Base-by-base conservation (phyloP, 2,329 filamentous ascomycete genomes). In the Fusarium illudens region DNA sequence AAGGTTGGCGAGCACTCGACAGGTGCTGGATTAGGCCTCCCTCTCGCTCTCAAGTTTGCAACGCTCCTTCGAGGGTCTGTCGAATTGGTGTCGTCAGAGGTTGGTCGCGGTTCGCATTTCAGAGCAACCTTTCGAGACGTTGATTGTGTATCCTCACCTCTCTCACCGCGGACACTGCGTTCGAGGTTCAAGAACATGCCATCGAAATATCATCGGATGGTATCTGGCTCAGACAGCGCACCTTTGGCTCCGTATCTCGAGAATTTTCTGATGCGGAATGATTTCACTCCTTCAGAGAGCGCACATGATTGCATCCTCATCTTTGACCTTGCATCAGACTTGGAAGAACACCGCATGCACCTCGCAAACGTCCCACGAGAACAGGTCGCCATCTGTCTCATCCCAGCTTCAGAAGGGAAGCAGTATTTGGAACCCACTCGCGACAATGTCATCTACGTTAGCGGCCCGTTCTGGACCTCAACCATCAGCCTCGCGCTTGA, bases 21-120 rank as follows among this genome's bases (percentile, higher is more conserved):
- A 2, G 78, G 81, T 4, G 79, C 79, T 27, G 80, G 82, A 0
- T 73, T 84, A 1, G 82, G 82, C 1, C 67, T 84, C 13, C 82
- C 81, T 0, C 71, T 84, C 0, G 77, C 82, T 4, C 70, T 73
- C 9, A 82, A 80, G 36, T 79, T 82, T 19, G 80, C 82, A 0
- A 71, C 74, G 1, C 71, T 81, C 0, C 73, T 84, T 12, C 71
- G 80, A 10, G 82, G 82, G 0, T 71, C 70, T 3, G 65, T 83
- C 1, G 71, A 64, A 1, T 58, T 84, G 49, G 71, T 83, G 0
- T 77, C 76, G 0, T 83, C 82, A 0, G 67, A 71, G 10, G 27
- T 75, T 4, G 73, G 72, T 2, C 60, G 63, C 11, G 82, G 81
- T 0, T 83, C 82, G 1, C 79, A 82, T 59, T 83, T 83, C 58